Conservation (phyloP, 2,329 filamentous ascomycete genomes). For the Sordariomycetes sp. region DNA sequence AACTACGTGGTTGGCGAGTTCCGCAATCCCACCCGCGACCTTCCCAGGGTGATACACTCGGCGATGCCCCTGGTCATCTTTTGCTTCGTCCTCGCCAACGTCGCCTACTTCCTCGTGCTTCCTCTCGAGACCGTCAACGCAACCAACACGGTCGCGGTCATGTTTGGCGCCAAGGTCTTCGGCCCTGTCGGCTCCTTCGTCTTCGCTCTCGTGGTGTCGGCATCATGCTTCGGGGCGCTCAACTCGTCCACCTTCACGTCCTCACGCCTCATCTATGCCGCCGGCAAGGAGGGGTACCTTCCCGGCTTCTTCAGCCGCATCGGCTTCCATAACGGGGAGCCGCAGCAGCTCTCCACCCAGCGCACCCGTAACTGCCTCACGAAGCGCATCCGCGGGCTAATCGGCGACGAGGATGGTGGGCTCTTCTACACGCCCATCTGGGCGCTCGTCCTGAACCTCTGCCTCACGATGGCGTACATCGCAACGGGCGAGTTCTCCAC, state of each 20-base stretch:
- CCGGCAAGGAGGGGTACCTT: slow-evolving; percentile 90
- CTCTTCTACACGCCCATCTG: slow-evolving; percentile 93
- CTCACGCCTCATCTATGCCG: slow-evolving; percentile 83
- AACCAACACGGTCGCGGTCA: slow-evolving; percentile 90
- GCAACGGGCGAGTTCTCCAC: slow-evolving; percentile 83
- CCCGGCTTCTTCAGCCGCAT: slow-evolving; percentile 75
- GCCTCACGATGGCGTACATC: slow-evolving; percentile 67
- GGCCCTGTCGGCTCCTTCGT: slow-evolving; percentile 72
- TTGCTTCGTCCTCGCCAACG: slow-evolving; percentile 81
- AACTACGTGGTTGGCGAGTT: slow-evolving; percentile 98
- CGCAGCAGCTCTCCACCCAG: slow-evolving; percentile 26
- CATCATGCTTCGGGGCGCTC: slow-evolving; percentile 86
- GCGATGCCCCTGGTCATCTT: slow-evolving; percentile 91
- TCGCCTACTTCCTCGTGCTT: slow-evolving; percentile 90
- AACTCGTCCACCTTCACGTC: slow-evolving; percentile 93
- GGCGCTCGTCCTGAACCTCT: slow-evolving; percentile 73
- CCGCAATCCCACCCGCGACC: slow-evolving; percentile 77
- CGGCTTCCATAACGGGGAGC: slow-evolving; percentile 45
- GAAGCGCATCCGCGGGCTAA: slow-evolving; percentile 46
- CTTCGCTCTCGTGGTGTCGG: slow-evolving; percentile 79
- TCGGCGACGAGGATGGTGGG: slow-evolving; percentile 68
- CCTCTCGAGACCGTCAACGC: slow-evolving; percentile 70
- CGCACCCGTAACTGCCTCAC: slow-evolving; percentile 45
- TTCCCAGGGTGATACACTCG: slow-evolving; percentile 91
- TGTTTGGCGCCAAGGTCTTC: slow-evolving; percentile 85